Base-by-base conservation (phyloP, 441 rosid species). In the Flueggea neowawraea region DNA sequence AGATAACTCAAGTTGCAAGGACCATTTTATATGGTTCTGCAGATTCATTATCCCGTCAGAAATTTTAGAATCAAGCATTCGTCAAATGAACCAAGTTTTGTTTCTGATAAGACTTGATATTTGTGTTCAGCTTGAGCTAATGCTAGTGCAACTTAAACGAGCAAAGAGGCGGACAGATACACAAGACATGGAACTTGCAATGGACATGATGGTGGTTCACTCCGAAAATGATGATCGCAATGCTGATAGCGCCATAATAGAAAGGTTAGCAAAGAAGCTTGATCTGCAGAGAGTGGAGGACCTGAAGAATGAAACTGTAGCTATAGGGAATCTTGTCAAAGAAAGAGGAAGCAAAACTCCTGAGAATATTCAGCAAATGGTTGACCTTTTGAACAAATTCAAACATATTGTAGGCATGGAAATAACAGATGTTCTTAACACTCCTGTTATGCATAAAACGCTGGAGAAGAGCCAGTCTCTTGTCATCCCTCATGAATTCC, bases 181-280 rank as follows among this genome's bases (percentile, higher is more conserved):
- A 8, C 96, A 85, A 55, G 97, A 91, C 70, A 87, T 87, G 51
- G 98, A 91, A 69, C 78, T 89, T 6, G 92, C 89, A 14, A 87
- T 89, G 81, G 96, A 91, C 72, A 73, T 86, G 75, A 91, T 91
- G 92, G 91, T 84, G 7, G 84, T 81, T 1, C 82, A 82, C 60
- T 84, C 98, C 0, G 72, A 77, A 71, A 69, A 76, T 14, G 89
- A 89, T 55, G 86, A 78, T 53, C 62, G 84, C 7, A 82, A 82
- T 55, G 81, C 89, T 17, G 96, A 91, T 56, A 79, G 61, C 17
- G 91, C 88, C 5, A 80, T 91, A 4, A 63, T 89, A 4, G 85
- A 87, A 65, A 82, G 96, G 64, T 74, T 91, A 31, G 95, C 95
- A 10, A 77, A 79, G 54, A 91, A 83, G 69, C 80, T 91, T 28